Conservation (phyloP, 2,329 filamentous ascomycete species). For the Albifimbria verrucaria region DNA sequence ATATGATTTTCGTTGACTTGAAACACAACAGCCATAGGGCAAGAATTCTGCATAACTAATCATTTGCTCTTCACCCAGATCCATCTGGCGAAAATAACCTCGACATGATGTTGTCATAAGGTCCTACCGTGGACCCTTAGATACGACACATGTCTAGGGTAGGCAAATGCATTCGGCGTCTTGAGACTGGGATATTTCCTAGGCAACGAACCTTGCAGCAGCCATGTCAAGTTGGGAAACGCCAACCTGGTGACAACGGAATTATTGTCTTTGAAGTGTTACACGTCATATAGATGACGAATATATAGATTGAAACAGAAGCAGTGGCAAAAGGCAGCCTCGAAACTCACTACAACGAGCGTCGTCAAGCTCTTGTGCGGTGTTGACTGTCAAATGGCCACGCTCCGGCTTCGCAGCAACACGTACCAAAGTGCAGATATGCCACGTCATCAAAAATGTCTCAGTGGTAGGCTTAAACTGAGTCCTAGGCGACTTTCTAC, state of each 20-base stretch:
- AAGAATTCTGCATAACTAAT: neutral
- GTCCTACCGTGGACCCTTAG: too few relatives aligned
- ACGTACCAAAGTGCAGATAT: neutral
- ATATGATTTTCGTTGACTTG: neutral
- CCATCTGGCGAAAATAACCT: neutral
- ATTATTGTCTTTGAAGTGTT: too few relatives aligned
- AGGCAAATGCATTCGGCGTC: too few relatives aligned
- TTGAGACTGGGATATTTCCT: too few relatives aligned
- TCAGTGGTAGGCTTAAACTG: neutral
- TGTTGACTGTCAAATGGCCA: neutral
- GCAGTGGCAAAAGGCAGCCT: too few relatives aligned
- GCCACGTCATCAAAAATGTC: neutral
- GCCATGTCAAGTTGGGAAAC: too few relatives aligned
- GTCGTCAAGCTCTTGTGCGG: neutral
- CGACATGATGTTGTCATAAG: neutral
- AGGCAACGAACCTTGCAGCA: too few relatives aligned
- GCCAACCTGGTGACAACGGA: too few relatives aligned
- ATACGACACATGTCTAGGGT: too few relatives aligned
- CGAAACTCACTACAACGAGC: too few relatives aligned
- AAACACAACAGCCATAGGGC: neutral
- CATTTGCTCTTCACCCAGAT: neutral
- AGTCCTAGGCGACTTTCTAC: neutral
- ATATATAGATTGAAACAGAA: too few relatives aligned
- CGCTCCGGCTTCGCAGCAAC: neutral
- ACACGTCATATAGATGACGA: too few relatives aligned